Base-by-base conservation (phyloP, 169 alveolate genomes). In the Cryptosporidium meleagridis region DNA sequence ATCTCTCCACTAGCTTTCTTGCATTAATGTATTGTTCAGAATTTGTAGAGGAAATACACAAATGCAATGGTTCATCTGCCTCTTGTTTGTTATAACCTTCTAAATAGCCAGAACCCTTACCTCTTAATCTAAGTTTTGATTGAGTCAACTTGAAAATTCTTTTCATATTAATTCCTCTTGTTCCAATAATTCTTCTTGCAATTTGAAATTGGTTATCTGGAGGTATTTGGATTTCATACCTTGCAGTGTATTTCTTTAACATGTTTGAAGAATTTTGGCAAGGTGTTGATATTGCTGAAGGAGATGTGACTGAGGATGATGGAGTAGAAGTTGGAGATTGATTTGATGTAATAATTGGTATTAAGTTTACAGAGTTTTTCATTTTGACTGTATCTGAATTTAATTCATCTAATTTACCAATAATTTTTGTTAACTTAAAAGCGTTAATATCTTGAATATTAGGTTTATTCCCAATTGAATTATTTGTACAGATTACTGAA, bases 91-190 rank as follows among this genome's bases (percentile, higher is more conserved):
- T 92, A 52, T 97, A 97, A 39, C 99, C 98, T 94, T 97, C 99
- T 89, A 96, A 95, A 92, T 95, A 96, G 5, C 98, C 99, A 3
- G 99, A 97, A 14, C 98, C 99, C 73, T 91, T 92, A 35, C 99
- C 99, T 91, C 98, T 94, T 48, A 97, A 93, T 86, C 98, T 93
- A 52, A 97, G 91, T 86, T 97, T 97, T 44, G 97, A 96, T 44
- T 45, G 93, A 18, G 94, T 91, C 69, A 72, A 92, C 58, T 96
- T 96, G 45, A 97, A 95, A 48, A 97, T 97, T 85, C 95, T 91
- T 91, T 97, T 97, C 98, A 97, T 96, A 87, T 97, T 97, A 35
- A 96, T 94, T 68, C 99, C 99, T 73, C 93, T 94, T 37, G 93
- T 85, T 18, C 98, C 98, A 12, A 97, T 97, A 18, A 97, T 92